Conservation (phyloP, 208 protist genomes). For the Trypanosoma scelopori region DNA sequence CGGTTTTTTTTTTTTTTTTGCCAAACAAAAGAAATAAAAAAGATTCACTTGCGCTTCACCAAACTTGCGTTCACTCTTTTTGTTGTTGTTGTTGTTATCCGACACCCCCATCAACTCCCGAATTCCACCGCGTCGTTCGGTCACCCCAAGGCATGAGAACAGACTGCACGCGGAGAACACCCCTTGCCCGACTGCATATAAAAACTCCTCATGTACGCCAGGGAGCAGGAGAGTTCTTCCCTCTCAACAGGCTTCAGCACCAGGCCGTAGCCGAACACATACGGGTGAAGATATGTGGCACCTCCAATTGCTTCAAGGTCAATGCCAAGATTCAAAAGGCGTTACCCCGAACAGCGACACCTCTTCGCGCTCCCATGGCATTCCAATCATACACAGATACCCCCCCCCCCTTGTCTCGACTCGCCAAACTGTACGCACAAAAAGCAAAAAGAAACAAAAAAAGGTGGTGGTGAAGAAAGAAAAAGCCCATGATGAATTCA, state of each 20-base stretch:
- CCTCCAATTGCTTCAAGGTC: slow-evolving; percentile 44
- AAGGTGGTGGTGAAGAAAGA: too few species aligned
- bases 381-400: neutral
- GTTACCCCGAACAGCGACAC: slow-evolving; percentile 8
- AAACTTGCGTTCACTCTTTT: too few species aligned
- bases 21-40: too few species aligned
- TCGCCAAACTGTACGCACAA: too few species aligned
- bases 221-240: slow-evolving; percentile 47
- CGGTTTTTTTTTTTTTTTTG: too few species aligned
- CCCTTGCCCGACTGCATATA: slow-evolving; percentile 28
- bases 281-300: slow-evolving; percentile 66
- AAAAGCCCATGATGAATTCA: too few species aligned
- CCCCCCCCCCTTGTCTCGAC: too few species aligned
- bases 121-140: neutral
- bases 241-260: slow-evolving; percentile 36
- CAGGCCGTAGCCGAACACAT: slow-evolving; percentile 52
- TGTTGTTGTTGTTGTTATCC: too few species aligned
- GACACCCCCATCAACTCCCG: too few species aligned
- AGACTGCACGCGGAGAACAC: slow-evolving; percentile 25
- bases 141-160: neutral
- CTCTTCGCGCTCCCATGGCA: slow-evolving; percentile 2
- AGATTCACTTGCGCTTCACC: too few species aligned
- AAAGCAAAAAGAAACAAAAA: slow-evolving; percentile 1
- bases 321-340: slow-evolving; percentile 34
- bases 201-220: slow-evolving; percentile 51